These are phyloP conservation scores for Tolypocladium album DNA, from an alignment of 2,329 filamentous ascomycete genomes.

Conservation along the genomic window DNA sequence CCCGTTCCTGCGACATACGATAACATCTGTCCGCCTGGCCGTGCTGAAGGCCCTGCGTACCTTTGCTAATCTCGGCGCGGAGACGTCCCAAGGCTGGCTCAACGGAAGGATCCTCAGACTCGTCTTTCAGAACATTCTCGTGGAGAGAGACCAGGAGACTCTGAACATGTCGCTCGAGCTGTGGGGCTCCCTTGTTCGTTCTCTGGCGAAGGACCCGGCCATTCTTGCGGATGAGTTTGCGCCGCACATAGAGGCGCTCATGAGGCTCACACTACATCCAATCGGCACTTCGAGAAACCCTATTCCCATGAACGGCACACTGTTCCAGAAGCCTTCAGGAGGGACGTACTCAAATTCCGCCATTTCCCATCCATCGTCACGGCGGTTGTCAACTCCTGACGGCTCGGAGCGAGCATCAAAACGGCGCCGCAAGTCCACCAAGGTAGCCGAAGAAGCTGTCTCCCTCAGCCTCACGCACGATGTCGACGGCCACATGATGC, in stretches of 20 bases:
- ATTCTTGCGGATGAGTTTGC: constrained; percentile 64
- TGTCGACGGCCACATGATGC: constrained; percentile 95
- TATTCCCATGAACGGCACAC: constrained; percentile 77
- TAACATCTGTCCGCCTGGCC: constrained; percentile 86
- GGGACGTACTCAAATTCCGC: constrained; percentile 57
- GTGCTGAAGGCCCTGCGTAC: constrained; percentile 88
- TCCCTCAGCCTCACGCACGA: constrained; percentile 69
- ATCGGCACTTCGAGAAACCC: constrained; percentile 87
- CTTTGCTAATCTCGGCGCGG: constrained; percentile 77
- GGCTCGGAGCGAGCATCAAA: constrained; percentile 55
- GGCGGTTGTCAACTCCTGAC: constrained; percentile 41
- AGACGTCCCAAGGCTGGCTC: constrained; percentile 80
- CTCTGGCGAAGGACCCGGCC: constrained; percentile 51
- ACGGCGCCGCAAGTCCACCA: constrained; percentile 75
- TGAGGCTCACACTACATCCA: constrained; percentile 77
- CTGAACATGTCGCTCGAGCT: constrained; percentile 76
- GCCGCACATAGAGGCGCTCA: constrained; percentile 66
- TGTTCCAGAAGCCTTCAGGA: constrained; percentile 92
- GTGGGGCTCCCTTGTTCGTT: constrained; percentile 69
- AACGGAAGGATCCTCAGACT: constrained; percentile 80
- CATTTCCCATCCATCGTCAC: constrained; percentile 28
- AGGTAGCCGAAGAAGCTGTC: constrained; percentile 54
- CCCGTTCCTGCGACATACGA: constrained; percentile 92
- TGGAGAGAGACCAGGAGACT: constrained; percentile 80
- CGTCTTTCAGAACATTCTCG: constrained; percentile 88